A percentile compares a stretch with the other conserved stretches of the same genome.
phyloP scores from a whole-genome alignment of 192 early-diverging fungal species.

The Linnemannia hyalina region DNA sequence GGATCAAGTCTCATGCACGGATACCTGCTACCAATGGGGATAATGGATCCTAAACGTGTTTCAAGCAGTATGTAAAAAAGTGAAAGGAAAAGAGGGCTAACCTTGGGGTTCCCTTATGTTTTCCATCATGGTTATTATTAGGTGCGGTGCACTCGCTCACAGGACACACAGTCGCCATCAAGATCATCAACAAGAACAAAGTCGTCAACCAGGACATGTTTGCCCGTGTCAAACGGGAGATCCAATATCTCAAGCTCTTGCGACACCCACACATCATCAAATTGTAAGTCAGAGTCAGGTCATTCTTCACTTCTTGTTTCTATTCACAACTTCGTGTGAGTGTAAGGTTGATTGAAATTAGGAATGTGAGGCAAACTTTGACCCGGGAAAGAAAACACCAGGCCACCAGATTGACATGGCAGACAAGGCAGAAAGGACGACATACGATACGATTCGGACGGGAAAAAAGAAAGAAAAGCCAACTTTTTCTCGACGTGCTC shows the following conservation, averaged over 20 bases:
- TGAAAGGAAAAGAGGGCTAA: not conserved
- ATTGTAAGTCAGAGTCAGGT: conserved; percentile 67
- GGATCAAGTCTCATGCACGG: not conserved
- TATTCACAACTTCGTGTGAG: not conserved
- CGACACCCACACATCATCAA: conserved; percentile 99
- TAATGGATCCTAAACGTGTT: not conserved
- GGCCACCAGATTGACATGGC: not conserved
- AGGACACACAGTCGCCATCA: conserved; percentile 95
- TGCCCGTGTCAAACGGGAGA: conserved; percentile 95
- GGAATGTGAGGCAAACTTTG: not conserved
- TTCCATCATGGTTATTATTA: conserved; percentile 49
- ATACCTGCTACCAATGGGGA: not conserved
- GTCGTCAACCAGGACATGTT: conserved; percentile 97
- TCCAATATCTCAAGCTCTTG: conserved; percentile 94
- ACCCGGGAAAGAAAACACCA: not conserved
- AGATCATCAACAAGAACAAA: conserved; percentile 94
- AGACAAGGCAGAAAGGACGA: not conserved
- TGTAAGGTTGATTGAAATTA: not conserved
- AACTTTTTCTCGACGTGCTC: not conserved
- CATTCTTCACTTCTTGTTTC: not conserved
- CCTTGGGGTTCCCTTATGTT: not conserved
- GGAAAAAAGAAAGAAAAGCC: not conserved
- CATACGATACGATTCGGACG: not conserved
- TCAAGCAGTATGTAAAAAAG: not conserved
- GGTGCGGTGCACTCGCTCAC: conserved; percentile 97